A percentile compares a stretch with the other conserved stretches of the same genome.
Conservation (phyloP, 2,329 filamentous ascomycete species). For the Aspergillus ochraceus region DNA sequence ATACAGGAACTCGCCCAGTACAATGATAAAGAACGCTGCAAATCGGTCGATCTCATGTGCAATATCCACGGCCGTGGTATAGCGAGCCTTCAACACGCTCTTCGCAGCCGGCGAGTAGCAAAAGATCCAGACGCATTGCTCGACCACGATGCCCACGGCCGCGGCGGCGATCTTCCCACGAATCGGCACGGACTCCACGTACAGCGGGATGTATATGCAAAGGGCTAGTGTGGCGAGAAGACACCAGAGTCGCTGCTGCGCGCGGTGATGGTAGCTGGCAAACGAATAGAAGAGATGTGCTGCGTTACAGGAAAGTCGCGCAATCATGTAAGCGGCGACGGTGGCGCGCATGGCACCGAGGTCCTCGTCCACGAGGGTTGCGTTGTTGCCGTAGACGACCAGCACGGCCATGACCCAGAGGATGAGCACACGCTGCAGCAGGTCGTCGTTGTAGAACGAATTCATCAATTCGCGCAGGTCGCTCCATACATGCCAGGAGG, state of each 20-base stretch:
- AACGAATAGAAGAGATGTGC: conserved; percentile 47
- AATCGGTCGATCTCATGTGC: conserved; percentile 53
- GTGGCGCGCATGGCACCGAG: conserved; percentile 48
- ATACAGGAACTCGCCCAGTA: conserved; percentile 53
- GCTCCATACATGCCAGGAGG: conserved; percentile 53
- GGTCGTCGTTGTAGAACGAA: conserved; percentile 54
- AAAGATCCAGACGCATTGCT: conserved; percentile 48
- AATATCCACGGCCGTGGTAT: conserved; percentile 52
- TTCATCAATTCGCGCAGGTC: conserved; percentile 55
- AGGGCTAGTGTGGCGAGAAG: conserved; percentile 44
- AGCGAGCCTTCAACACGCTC: conserved; percentile 42
- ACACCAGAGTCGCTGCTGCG: conserved; percentile 48
- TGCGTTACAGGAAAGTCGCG: conserved; percentile 42
- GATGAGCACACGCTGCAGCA: conserved; percentile 49
- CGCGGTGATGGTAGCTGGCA: conserved; percentile 49
- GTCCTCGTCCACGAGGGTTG: conserved; percentile 45
- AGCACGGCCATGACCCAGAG: conserved; percentile 54
- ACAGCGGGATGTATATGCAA: conserved; percentile 47
- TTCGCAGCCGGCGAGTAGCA: conserved; percentile 49
- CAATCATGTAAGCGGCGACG: conserved; percentile 49
- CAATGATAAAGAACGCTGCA: conserved; percentile 54
- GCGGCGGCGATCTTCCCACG: conserved; percentile 45
- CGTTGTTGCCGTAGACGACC: conserved; percentile 52
- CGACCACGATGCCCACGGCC: conserved; percentile 43
- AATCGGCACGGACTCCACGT: conserved; percentile 43